Evolutionary conservation across 2,329 filamentous ascomycete genomes (phyloP).

Genomic region (Fusarium nematophilum): DNA sequence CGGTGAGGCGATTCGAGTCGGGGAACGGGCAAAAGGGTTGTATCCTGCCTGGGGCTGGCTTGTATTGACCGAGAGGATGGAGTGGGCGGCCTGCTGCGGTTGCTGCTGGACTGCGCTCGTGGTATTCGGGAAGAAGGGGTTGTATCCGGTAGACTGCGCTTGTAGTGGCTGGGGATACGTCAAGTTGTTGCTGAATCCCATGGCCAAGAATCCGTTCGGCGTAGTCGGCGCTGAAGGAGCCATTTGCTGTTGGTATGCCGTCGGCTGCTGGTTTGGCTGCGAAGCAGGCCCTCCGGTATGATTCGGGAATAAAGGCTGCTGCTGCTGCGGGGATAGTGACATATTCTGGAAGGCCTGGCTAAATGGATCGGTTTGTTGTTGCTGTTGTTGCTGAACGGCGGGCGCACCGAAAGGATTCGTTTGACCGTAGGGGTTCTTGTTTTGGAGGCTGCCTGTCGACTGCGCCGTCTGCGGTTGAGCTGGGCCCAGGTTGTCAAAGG

Average conservation of each 20-base stretch:
- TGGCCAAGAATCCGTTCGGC: conserved; percentile 53
- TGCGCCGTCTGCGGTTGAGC: conserved; percentile 72
- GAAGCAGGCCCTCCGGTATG: conserved; percentile 73
- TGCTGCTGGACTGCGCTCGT: conserved; percentile 48
- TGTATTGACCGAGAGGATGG: conserved; percentile 54
- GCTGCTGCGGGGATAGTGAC: conserved; percentile 69
- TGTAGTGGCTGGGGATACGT: conserved; percentile 56
- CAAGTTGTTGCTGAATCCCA: conserved; percentile 57
- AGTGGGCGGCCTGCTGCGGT: conserved; percentile 46
- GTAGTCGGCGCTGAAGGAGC: conserved; percentile 56
- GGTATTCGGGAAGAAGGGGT: conserved; percentile 62
- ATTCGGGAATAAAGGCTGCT: conserved; percentile 77
- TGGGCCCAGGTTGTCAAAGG: conserved; percentile 71
- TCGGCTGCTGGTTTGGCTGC: conserved; percentile 54
- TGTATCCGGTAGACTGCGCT: conserved; percentile 57
- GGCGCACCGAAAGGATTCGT: conserved; percentile 77
- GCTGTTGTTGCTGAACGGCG: conserved; percentile 48
- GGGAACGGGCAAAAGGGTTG: conserved; percentile 64
- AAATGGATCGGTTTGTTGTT: conserved; percentile 54
- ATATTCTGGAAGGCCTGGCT: conserved; percentile 81
- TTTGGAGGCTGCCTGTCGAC: conserved; percentile 71
- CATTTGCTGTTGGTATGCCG: conserved; percentile 57
- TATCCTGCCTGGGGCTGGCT: conserved; percentile 49
- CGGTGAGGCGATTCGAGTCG: conserved; percentile 62
- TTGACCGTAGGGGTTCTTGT: conserved; percentile 65